A percentile compares a stretch with the other conserved stretches of the same genome.
Evolutionary conservation across 768 basidiomycete genomes (phyloP).

Genomic region (Inosperma sp.): DNA sequence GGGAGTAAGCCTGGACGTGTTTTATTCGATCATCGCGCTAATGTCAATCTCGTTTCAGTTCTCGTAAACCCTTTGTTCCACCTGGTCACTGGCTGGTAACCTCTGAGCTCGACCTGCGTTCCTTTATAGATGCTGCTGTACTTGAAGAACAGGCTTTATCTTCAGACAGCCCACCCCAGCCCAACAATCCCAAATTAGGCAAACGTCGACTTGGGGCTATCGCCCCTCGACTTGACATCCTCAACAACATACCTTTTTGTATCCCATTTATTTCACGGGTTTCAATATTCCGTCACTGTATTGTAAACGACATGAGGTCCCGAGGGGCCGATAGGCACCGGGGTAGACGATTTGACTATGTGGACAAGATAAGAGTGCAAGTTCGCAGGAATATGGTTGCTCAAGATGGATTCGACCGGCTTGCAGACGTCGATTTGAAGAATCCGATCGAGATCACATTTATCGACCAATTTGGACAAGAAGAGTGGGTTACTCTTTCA

Average conservation of each 20-base stretch:
- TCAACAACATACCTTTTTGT: conserved; percentile 94
- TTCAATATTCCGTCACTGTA: conserved; percentile 81
- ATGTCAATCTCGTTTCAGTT: conserved; percentile 45
- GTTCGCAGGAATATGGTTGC: conserved; percentile 76
- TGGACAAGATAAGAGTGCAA: conserved; percentile 37
- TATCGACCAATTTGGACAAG: conserved; percentile 81
- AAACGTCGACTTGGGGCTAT: conserved; percentile 72
- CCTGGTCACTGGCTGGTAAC: conserved; percentile 79
- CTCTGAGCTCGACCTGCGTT: conserved; percentile 41
- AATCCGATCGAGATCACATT: conserved; percentile 86
- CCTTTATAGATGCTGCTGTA: conserved; percentile 86
- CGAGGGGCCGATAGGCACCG: conserved; percentile 16
- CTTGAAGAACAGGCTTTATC: conserved; percentile 27
- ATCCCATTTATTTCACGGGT: conserved; percentile 93
- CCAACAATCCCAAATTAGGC: conserved; percentile 32
- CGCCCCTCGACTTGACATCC: conserved; percentile 80
- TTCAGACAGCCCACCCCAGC: conserved; percentile 15
- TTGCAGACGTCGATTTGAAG: conserved; percentile 76
- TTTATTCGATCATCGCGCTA: conserved; percentile 4
- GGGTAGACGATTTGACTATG: conserved; percentile 18
- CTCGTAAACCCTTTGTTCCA: conserved; percentile 78
- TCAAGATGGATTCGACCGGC: conserved; percentile 86
- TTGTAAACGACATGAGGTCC: conserved; percentile 53
- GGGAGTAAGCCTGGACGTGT: conserved; percentile 61
- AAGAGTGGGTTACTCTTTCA: conserved; percentile 53